phyloP scores from a whole-genome alignment of 2,329 filamentous ascomycete species.

The Onygena corvina region DNA sequence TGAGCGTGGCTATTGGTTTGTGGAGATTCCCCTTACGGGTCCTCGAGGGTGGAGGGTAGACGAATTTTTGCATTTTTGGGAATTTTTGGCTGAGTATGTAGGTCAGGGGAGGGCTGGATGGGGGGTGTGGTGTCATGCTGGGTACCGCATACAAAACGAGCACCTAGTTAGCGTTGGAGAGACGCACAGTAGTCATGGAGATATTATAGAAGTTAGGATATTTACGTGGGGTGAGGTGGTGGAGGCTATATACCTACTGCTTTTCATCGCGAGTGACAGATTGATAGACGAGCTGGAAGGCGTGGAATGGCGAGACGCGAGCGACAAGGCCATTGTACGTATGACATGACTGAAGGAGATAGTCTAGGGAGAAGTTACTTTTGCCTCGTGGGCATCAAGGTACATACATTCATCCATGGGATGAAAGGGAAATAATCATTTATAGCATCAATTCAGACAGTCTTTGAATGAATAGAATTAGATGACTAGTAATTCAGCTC shows the following conservation, averaged over 20 bases:
- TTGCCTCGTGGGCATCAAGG: too few species aligned
- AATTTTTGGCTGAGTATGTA: constrained; percentile 30
- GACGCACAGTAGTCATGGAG: constrained; percentile 6
- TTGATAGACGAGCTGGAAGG: constrained; percentile 44
- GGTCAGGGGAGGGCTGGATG: constrained; percentile 32
- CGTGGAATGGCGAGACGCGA: constrained; percentile 55
- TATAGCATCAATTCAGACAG: too few species aligned
- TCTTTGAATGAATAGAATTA: constrained; percentile 4
- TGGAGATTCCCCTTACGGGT: constrained; percentile 48
- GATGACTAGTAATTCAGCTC: constrained; percentile 78
- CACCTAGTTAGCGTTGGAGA: background rate
- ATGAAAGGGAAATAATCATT: background rate
- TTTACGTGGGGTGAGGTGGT: constrained; percentile 70
- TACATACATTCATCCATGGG: too few species aligned
- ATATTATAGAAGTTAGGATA: constrained; percentile 45
- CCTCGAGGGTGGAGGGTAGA: constrained; percentile 24
- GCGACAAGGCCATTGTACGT: constrained; percentile 46
- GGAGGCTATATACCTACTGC: constrained; percentile 59
- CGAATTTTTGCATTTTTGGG: constrained; percentile 33
- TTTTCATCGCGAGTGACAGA: constrained; percentile 60
- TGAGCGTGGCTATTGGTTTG: constrained; percentile 68
- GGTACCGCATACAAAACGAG: constrained; percentile 8
- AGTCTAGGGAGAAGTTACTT: too few species aligned
- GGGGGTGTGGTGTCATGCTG: constrained; percentile 34
- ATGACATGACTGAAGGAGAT: constrained; percentile 15